Percentiles rank a stretch among this genome's conserved stretches.
phyloP scores from a whole-genome alignment of 345 rosid species.

The Aurinia saxatilis region DNA sequence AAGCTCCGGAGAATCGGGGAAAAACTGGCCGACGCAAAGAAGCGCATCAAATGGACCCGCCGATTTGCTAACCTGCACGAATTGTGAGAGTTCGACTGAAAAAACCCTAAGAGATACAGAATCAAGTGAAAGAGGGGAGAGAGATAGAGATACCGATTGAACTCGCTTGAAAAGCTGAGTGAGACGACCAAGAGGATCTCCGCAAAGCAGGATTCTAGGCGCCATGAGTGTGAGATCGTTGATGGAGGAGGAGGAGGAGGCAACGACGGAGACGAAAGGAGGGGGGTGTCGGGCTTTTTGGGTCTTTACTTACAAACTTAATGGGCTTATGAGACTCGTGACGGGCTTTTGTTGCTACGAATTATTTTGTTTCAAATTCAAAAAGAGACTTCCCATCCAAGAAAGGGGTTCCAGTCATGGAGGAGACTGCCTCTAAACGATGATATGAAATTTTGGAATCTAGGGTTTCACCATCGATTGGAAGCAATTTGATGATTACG shows the following conservation, averaged over 20 bases:
- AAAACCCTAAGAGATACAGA: constrained; percentile 22
- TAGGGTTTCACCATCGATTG: constrained; percentile 6
- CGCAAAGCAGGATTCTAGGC: constrained; percentile 72
- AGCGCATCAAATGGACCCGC: constrained; percentile 82
- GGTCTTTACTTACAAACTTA: neutral
- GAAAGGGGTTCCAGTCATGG: too few species aligned
- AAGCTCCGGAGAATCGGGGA: constrained; percentile 53
- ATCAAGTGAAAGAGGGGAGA: neutral
- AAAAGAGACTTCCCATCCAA: too few species aligned
- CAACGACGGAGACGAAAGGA: neutral
- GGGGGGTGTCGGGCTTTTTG: too few species aligned
- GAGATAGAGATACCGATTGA: constrained; percentile 40
- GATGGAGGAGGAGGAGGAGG: neutral
- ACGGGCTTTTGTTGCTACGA: too few species aligned
- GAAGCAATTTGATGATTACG: neutral
- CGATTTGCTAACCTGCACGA: constrained; percentile 61
- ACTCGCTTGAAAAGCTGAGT: constrained; percentile 83
- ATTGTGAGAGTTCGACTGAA: neutral
- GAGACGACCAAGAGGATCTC: constrained; percentile 82
- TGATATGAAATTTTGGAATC: too few species aligned
- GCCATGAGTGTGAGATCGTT: constrained; percentile 37
- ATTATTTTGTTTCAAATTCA: too few species aligned
- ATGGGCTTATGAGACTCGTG: neutral
- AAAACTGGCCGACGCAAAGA: constrained; percentile 82
- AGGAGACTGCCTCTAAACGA: too few species aligned